Conservation (phyloP, 2,329 filamentous ascomycete species). For the Fusarium sarcochroum region DNA sequence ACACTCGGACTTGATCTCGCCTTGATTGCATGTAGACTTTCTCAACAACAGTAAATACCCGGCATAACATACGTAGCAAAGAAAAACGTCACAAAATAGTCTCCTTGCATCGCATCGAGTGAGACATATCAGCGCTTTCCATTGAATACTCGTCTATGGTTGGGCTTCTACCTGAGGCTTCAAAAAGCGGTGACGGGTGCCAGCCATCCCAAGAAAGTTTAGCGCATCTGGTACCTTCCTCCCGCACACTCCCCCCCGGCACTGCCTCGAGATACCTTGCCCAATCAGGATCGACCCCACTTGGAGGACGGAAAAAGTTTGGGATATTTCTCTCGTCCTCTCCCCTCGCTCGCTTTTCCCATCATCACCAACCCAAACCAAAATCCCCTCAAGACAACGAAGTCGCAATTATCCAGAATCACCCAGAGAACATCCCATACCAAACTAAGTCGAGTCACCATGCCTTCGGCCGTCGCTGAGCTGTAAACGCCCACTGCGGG, state of each 20-base stretch:
- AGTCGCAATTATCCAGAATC: constrained; percentile 63
- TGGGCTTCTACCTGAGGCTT: constrained; percentile 35
- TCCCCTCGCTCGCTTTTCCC: constrained; percentile 49
- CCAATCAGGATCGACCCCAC: constrained; percentile 47
- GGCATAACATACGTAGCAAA: constrained; percentile 13
- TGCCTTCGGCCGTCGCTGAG: constrained; percentile 86
- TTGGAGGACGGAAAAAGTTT: constrained; percentile 48
- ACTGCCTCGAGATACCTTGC: constrained; percentile 29
- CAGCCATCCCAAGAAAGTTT: constrained; percentile 34
- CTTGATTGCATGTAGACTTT: not conserved
- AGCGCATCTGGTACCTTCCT: constrained; percentile 31
- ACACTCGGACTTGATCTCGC: not conserved
- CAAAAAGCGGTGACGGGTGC: constrained; percentile 50
- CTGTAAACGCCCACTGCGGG: constrained; percentile 93
- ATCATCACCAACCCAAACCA: constrained; percentile 53
- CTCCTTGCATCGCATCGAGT: constrained; percentile 41
- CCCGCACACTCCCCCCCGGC: constrained; percentile 38
- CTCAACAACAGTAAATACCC: constrained; percentile 3
- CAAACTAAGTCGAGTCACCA: constrained; percentile 78
- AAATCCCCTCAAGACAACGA: constrained; percentile 70
- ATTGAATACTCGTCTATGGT: constrained; percentile 28
- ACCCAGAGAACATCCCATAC: constrained; percentile 54
- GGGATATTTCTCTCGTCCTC: constrained; percentile 50
- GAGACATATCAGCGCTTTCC: constrained; percentile 31
- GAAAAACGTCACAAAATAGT: constrained; percentile 14